Percentiles rank a stretch among this genome's conserved stretches.
These are phyloP conservation scores for Neonectria punicea DNA, from an alignment of 2,329 filamentous ascomycete genomes.

Conservation along the genomic window DNA sequence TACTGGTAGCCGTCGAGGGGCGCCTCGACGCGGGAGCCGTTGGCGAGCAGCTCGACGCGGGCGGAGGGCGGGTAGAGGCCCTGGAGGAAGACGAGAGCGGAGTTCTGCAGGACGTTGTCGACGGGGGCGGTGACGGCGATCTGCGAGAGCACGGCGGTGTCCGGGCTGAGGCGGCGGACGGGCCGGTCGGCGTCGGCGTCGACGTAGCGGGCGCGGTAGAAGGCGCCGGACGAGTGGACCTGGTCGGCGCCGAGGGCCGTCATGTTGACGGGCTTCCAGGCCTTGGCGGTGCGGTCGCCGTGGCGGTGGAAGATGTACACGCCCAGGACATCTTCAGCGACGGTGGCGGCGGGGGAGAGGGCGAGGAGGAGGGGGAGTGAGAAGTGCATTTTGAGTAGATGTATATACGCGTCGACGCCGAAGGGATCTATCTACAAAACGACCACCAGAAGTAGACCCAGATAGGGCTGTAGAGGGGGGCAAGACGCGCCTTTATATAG, in stretches of 20 bases:
- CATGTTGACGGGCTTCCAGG: slow-evolving; percentile 74
- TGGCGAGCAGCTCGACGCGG: slow-evolving; percentile 70
- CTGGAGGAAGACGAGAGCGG: slow-evolving; percentile 83
- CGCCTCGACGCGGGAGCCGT: slow-evolving; percentile 72
- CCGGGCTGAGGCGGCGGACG: slow-evolving; percentile 73
- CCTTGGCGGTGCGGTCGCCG: slow-evolving; percentile 87
- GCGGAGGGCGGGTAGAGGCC: slow-evolving; percentile 85
- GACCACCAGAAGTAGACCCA: background rate
- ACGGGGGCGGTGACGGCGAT: slow-evolving; percentile 77
- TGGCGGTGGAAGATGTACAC: slow-evolving; percentile 91
- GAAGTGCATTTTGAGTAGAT: slow-evolving; percentile 49
- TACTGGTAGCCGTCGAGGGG: slow-evolving; percentile 87
- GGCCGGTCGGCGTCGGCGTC: slow-evolving; percentile 64
- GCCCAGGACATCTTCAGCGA: slow-evolving; percentile 77
- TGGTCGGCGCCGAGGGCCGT: slow-evolving; percentile 84
- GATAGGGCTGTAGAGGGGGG: background rate
- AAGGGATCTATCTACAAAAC: background rate
- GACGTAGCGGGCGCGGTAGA: slow-evolving; percentile 83
- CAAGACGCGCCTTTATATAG: background rate
- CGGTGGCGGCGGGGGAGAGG: slow-evolving; percentile 49
- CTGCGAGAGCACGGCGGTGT: slow-evolving; percentile 76
- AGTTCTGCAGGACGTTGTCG: slow-evolving; percentile 83
- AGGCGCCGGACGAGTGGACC: slow-evolving; percentile 76
- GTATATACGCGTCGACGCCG: background rate
- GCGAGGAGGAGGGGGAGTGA: slow-evolving; percentile 55